Evolutionary conservation across 2,329 filamentous ascomycete species (phyloP).

Genomic region (Arachnomyces sp.): DNA sequence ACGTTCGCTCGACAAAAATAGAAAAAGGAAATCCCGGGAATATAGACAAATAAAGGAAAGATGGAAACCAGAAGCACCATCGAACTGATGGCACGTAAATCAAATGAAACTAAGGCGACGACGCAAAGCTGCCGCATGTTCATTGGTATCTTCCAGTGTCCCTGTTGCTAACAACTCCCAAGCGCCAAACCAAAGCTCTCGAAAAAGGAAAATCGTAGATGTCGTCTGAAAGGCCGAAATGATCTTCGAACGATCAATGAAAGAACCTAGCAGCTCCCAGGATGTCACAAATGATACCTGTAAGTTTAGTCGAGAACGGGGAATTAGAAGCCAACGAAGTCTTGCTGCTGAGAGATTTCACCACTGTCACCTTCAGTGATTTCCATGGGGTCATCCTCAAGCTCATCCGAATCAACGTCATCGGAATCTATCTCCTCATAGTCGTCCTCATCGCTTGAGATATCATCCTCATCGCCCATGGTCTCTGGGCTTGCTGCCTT

Average conservation of each 20-base stretch:
- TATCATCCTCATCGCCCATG: slow-evolving; percentile 51
- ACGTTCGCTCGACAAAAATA: too few relatives aligned
- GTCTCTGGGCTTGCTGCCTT: slow-evolving; percentile 23
- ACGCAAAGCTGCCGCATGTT: too few relatives aligned
- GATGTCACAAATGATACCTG: neutral
- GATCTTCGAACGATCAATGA: neutral
- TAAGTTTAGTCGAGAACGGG: neutral
- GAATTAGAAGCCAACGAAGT: slow-evolving; percentile 42
- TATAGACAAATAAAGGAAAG: too few relatives aligned
- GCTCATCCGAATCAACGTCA: slow-evolving; percentile 65
- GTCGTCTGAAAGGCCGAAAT: too few relatives aligned
- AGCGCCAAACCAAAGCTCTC: too few relatives aligned
- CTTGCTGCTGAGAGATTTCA: slow-evolving; percentile 45
- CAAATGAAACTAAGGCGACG: too few relatives aligned
- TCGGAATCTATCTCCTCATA: slow-evolving; percentile 59
- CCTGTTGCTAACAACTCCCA: too few relatives aligned
- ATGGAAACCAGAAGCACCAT: too few relatives aligned
- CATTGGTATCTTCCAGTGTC: too few relatives aligned
- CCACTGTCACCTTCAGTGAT: slow-evolving; percentile 31
- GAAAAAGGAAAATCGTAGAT: too few relatives aligned
- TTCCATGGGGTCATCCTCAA: slow-evolving; percentile 35
- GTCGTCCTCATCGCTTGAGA: slow-evolving; percentile 70
- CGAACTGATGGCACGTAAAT: too few relatives aligned
- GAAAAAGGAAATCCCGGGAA: too few relatives aligned
- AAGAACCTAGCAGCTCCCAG: slow-evolving; percentile 1